Conservation (phyloP, 495 filamentous ascomycete species). For the Evernia prunastri region DNA sequence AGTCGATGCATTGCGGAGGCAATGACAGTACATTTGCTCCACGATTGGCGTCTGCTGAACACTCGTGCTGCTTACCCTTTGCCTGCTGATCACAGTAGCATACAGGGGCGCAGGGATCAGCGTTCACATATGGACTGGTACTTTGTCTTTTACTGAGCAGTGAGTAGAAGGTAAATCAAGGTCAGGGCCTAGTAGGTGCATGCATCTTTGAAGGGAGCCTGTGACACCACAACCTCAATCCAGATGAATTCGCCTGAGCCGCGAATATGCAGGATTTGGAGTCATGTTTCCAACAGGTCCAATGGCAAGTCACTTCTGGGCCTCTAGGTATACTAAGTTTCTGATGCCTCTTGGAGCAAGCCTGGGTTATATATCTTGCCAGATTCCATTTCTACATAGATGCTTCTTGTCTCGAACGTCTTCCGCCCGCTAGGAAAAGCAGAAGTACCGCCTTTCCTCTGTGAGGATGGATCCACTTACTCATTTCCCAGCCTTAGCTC, state of each 20-base stretch:
- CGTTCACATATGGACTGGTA: not conserved
- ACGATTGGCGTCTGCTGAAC: not conserved
- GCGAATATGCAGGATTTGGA: not conserved
- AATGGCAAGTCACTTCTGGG: not conserved
- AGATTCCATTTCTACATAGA: not conserved
- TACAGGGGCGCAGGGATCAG: not conserved
- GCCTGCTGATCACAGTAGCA: not conserved
- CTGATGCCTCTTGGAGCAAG: not conserved
- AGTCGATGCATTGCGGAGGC: not conserved
- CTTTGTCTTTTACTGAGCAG: not conserved
- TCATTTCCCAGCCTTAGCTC: constrained; percentile 7
- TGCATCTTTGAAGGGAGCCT: not conserved
- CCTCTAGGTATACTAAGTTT: not conserved
- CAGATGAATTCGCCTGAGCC: not conserved
- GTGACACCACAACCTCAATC: not conserved
- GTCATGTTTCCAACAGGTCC: not conserved
- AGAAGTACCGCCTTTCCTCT: not conserved
- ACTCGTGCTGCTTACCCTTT: not conserved
- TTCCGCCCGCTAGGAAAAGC: not conserved
- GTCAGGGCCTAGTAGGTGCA: not conserved
- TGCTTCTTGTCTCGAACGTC: not conserved
- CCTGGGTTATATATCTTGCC: not conserved
- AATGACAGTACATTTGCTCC: not conserved
- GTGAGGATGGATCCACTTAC: not conserved
- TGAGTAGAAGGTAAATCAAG: not conserved